These are phyloP conservation scores for Miscanthus lutarioriparius DNA, from an alignment of 176 grass and related monocot genomes.

Conservation along the genomic window DNA sequence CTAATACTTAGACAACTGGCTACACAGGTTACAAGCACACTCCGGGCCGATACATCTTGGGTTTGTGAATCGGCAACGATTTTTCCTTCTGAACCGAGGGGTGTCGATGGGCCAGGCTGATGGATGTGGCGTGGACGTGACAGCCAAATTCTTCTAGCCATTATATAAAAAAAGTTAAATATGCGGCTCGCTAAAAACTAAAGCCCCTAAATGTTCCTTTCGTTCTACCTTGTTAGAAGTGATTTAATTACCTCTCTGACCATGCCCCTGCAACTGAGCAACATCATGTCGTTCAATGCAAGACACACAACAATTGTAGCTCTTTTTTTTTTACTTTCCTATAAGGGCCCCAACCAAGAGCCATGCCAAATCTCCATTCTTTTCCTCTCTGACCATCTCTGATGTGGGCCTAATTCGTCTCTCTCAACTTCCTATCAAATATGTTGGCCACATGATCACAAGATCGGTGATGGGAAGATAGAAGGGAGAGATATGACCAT, in stretches of 20 bases:
- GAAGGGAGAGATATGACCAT: not conserved
- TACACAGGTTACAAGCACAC: no score
- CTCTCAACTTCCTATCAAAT: conserved; percentile 24
- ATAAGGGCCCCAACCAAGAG: not conserved
- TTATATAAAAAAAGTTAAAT: no score
- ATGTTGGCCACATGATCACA: conserved; percentile 26
- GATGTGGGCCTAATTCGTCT: conserved; percentile 33
- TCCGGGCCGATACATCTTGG: no score
- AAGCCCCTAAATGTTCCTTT: no score
- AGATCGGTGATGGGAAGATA: conserved; percentile 12
- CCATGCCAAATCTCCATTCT: conserved; percentile 1
- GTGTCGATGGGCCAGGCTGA: no score
- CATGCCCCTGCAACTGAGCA: not conserved
- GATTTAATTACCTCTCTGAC: conserved; percentile 8
- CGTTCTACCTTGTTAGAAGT: no score
- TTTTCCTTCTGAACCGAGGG: no score
- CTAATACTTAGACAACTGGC: no score
- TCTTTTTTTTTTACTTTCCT: not conserved
- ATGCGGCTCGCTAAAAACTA: no score
- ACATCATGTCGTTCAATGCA: not conserved
- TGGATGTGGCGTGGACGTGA: no score
- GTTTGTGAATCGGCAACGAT: no score
- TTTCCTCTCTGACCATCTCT: conserved; percentile 13
- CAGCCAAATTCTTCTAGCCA: no score
- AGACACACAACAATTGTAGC: not conserved